phyloP scores from a whole-genome alignment of 768 basidiomycete genomes.

The Tulasnella sp. region DNA sequence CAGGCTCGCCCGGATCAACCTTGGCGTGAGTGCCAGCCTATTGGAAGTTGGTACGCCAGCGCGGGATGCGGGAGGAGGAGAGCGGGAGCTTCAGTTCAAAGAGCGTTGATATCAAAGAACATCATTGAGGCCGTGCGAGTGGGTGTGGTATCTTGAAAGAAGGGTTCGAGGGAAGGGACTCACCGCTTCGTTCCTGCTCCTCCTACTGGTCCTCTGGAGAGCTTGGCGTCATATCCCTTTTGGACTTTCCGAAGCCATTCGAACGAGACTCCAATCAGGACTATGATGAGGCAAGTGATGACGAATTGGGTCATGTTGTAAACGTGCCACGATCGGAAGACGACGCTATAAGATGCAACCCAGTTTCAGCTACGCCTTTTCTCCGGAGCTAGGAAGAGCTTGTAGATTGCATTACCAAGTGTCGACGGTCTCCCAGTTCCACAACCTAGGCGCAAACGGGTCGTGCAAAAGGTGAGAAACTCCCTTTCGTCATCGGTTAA shows the following conservation, averaged over 20 bases:
- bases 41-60: neutral
- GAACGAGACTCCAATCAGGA: constrained; percentile 61
- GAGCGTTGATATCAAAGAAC: constrained; percentile 28
- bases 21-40: constrained; percentile 2
- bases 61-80: neutral
- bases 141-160: neutral
- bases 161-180: constrained; percentile 30
- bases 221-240: constrained; percentile 48
- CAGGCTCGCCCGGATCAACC: constrained; percentile 47
- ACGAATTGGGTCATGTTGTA: constrained; percentile 47
- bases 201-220: constrained; percentile 54
- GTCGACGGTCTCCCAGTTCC: constrained; percentile 22
- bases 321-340: constrained; percentile 43
- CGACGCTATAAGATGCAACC: constrained; percentile 52
- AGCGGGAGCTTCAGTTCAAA: neutral
- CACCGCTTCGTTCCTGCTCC: constrained; percentile 42
- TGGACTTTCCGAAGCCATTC: constrained; percentile 69
- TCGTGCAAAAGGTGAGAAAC: neutral
- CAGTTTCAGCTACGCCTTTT: neutral
- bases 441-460: constrained; percentile 9
- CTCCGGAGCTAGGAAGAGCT: neutral
- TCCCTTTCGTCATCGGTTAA: constrained; percentile 44
- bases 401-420: neutral
- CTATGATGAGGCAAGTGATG: constrained; percentile 57
- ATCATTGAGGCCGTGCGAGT: constrained; percentile 31